Evolutionary conservation across 1,284 basidiomycete genomes (phyloP), one percentile per base, ranked within the genome.

Genomic region (Cutaneotrichosporon curvatum): DNA sequence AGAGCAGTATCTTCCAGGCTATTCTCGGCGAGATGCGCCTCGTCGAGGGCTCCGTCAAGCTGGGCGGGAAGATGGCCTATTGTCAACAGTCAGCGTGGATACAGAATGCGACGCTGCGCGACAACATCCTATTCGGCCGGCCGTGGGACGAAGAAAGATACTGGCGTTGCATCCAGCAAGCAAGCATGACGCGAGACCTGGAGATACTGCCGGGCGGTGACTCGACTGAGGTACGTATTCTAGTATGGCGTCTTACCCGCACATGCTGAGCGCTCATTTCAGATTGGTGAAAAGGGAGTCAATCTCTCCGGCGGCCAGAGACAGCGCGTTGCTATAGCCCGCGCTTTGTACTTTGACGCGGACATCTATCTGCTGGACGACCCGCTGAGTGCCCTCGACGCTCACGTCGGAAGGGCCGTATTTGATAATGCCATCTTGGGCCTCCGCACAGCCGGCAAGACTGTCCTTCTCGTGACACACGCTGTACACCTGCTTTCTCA

Each of bases 31-130:
- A 86, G 68, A 86, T 86, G 84, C 74, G 78, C 34, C 21, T 28
- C 6, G 61, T 74, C 0, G 59, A 65, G 4, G 85, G 84, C 0
- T 62, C 70, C 2, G 78, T 84, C 23, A 69, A 69, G 0, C 80
- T 83, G 58, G 83, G 84, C 36, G 85, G 84, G 2, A 76, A 75
- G 8, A 78, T 90, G 1, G 83, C 79, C 0, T 92, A 90, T 70
- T 89, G 85, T 63, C 80, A 86, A 3, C 64, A 66, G 49, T 81
- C 76, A 22, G 84, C 88, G 2, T 94, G 89, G 88, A 90, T 94
- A 44, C 87, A 90, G 64, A 87, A 85, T 60, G 81, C 83, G 0
- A 80, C 83, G 3, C 57, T 89, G 53, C 61, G 73, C 12, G 73
- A 75, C 31, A 68, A 68, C 47, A 74, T 84, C 18, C 60, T 79